Evolutionary conservation across 768 basidiomycete species (phyloP).

Genomic region (Kwoniella mangroviensis): DNA sequence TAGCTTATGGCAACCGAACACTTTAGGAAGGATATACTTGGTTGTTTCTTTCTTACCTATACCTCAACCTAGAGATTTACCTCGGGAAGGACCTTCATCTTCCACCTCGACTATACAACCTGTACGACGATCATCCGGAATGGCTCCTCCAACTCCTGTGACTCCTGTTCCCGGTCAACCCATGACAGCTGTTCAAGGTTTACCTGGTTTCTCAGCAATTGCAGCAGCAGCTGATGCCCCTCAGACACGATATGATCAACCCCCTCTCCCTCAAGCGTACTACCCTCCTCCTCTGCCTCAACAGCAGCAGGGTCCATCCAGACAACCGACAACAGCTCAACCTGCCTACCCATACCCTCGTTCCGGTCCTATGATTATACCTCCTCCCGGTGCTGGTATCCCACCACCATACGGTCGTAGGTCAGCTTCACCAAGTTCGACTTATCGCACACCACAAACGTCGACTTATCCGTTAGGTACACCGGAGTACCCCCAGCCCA

Average conservation of each 20-base stretch:
- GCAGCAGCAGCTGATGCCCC: slow-evolving; percentile 31
- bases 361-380: not conserved
- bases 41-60: slow-evolving; percentile 38
- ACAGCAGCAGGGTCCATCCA: not conserved
- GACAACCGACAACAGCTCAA: slow-evolving; percentile 15
- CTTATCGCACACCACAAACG: slow-evolving; percentile 20
- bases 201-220: slow-evolving; percentile 27
- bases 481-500: slow-evolving; percentile 15
- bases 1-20: slow-evolving; percentile 40
- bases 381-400: not conserved
- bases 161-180: slow-evolving; percentile 16
- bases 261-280: slow-evolving; percentile 18
- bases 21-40: slow-evolving; percentile 31
- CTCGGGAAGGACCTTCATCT: slow-evolving; percentile 5
- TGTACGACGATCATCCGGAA: slow-evolving; percentile 18
- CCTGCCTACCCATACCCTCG: slow-evolving; percentile 19
- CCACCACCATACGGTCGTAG: slow-evolving; percentile 2
- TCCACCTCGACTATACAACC: not conserved
- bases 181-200: slow-evolving; percentile 15
- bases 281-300: slow-evolving; percentile 16
- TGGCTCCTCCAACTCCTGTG: slow-evolving; percentile 24
- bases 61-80: slow-evolving; percentile 24
- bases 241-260: slow-evolving; percentile 20
- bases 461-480: slow-evolving; percentile 18
- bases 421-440: slow-evolving; percentile 20